Conservation (phyloP, 1,284 basidiomycete species). For the Apiotrichum gamsii region DNA sequence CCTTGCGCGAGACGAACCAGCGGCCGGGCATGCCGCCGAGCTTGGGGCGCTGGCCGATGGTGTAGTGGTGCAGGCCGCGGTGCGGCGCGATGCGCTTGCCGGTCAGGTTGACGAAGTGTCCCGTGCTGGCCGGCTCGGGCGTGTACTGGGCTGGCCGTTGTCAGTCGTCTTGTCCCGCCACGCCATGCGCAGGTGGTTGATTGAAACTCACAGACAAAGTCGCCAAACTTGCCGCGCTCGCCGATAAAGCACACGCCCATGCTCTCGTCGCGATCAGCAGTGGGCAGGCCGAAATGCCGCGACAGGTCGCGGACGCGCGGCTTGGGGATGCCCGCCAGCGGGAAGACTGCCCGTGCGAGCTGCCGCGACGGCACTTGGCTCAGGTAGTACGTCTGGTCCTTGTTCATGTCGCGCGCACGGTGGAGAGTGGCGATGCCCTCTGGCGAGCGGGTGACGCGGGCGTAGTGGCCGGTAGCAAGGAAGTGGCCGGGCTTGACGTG, state of each 20-base stretch:
- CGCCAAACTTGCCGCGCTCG: slow-evolving; percentile 64
- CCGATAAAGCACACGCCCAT: slow-evolving; percentile 99
- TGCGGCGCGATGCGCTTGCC: slow-evolving; percentile 61
- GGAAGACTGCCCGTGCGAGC: slow-evolving; percentile 67
- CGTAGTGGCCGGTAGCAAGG: slow-evolving; percentile 90
- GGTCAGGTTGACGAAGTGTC: slow-evolving; percentile 57
- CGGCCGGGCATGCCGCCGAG: slow-evolving; percentile 59
- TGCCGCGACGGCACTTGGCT: slow-evolving; percentile 65
- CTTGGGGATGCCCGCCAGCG: slow-evolving; percentile 64
- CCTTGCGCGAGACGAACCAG: slow-evolving; percentile 74
- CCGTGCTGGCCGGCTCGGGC: slow-evolving; percentile 57
- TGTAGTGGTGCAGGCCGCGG: slow-evolving; percentile 76
- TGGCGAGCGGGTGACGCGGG: slow-evolving; percentile 57
- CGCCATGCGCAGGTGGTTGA: background rate
- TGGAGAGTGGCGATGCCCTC: slow-evolving; percentile 54
- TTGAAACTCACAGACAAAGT: slow-evolving; percentile 64
- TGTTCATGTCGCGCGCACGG: slow-evolving; percentile 60
- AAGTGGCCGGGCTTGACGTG: slow-evolving; percentile 53
- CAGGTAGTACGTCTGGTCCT: slow-evolving; percentile 94
- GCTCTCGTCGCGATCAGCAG: slow-evolving; percentile 73
- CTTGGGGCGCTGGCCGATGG: slow-evolving; percentile 73
- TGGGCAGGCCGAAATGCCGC: slow-evolving; percentile 59
- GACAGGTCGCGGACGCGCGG: slow-evolving; percentile 72
- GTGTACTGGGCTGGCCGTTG: slow-evolving; percentile 69
- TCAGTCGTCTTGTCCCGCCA: too few relatives aligned